Conservation (phyloP, 371 early-diverging fungal genomes). For the Cokeromyces recurvatus region DNA sequence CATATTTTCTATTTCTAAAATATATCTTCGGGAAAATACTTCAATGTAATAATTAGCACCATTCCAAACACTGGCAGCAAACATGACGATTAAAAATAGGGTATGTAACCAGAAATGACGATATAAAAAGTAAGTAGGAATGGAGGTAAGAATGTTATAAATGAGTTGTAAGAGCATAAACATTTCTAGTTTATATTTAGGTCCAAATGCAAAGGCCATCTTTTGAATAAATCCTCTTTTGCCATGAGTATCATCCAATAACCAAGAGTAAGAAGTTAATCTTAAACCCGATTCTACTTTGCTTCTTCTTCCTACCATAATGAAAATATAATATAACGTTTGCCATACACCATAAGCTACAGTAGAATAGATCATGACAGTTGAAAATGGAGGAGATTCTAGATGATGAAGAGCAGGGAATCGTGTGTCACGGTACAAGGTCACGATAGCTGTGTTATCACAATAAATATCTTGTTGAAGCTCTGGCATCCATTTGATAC, state of each 20-base stretch:
- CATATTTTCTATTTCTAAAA: slow-evolving; percentile 42
- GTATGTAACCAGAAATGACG: slow-evolving; percentile 54
- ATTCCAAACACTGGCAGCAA: slow-evolving; percentile 64
- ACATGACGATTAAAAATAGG: slow-evolving; percentile 48
- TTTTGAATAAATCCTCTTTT: slow-evolving; percentile 45
- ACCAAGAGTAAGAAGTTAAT: slow-evolving; percentile 65
- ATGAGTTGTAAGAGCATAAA: slow-evolving; percentile 65
- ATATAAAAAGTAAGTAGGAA: slow-evolving; percentile 43
- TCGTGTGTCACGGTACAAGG: slow-evolving; percentile 25
- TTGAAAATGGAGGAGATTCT: slow-evolving; percentile 19
- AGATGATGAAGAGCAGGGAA: slow-evolving; percentile 42
- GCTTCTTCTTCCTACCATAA: slow-evolving; percentile 53
- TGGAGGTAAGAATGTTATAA: slow-evolving; percentile 50
- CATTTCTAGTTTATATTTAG: slow-evolving; percentile 51
- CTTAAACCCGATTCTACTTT: slow-evolving; percentile 63
- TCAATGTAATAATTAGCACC: slow-evolving; percentile 74
- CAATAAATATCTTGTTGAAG: slow-evolving; percentile 18
- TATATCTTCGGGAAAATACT: slow-evolving; percentile 62
- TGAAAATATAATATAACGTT: slow-evolving; percentile 58
- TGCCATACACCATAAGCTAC: slow-evolving; percentile 66
- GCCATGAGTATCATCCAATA: slow-evolving; percentile 52
- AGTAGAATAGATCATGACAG: slow-evolving; percentile 45
- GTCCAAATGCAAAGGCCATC: slow-evolving; percentile 47
- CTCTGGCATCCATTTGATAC: slow-evolving; percentile 59
- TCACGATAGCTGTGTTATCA: neutral